Percentiles rank a stretch among this genome's conserved stretches.
Conservation (phyloP, 2,329 filamentous ascomycete species). For the Teratosphaeria nubilosa region DNA sequence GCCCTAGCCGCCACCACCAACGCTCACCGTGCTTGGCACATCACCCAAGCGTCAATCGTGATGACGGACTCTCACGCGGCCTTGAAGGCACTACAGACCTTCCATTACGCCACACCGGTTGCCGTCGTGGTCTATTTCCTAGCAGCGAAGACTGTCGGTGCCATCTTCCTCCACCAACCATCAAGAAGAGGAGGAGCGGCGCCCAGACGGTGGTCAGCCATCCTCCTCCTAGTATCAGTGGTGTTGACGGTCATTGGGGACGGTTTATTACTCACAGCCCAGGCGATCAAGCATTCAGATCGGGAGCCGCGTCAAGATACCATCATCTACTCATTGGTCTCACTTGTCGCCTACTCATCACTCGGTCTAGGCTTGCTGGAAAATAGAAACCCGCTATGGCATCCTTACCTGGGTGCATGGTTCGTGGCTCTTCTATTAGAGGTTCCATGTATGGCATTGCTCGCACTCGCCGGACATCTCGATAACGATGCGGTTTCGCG, state of each 20-base stretch:
- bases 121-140: constrained; percentile 18
- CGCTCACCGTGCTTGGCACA: not conserved
- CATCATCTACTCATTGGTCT: constrained; percentile 14
- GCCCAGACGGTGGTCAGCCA: constrained; percentile 10
- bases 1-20: too few relatives aligned
- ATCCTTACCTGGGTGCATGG: constrained; percentile 21
- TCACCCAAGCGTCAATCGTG: not conserved
- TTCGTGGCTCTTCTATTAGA: constrained; percentile 14
- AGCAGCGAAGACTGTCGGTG: constrained; percentile 15
- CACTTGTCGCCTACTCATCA: constrained; percentile 12
- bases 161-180: constrained; percentile 20
- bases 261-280: constrained; percentile 9
- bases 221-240: constrained; percentile 9
- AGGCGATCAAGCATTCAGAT: constrained; percentile 7
- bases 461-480: constrained; percentile 1
- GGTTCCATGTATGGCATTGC: constrained; percentile 12
- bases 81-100: constrained; percentile 9
- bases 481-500: constrained; percentile 7
- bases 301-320: constrained; percentile 14
- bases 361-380: constrained; percentile 16
- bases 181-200: constrained; percentile 7
- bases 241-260: constrained; percentile 13
- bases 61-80: not conserved
- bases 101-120: constrained; percentile 20
- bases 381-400: constrained; percentile 17